Evolutionary conservation across 2,329 filamentous ascomycete species (phyloP), one percentile per base, ranked within the genome.

Genomic region (Stachybotrys chartarum): DNA sequence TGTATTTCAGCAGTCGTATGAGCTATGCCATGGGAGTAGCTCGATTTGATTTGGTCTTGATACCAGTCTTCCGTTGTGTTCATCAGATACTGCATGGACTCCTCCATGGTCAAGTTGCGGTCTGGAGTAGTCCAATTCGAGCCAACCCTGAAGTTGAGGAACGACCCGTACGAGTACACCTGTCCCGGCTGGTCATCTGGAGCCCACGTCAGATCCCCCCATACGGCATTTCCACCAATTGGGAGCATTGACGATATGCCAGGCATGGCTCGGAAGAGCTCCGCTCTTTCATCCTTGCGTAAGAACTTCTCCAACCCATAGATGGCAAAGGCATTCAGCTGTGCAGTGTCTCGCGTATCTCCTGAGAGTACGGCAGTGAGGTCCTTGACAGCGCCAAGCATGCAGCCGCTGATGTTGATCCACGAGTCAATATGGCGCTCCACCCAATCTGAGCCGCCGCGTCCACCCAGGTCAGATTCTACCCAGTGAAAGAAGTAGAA

Each of bases 391-490:
- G 94, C 91, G 14, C 94, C 94, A 6, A 99, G 85, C 93, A 99
- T 97, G 72, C 93, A 99, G 6, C 94, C 94, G 61, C 89, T 94
- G 64, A 99, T 91, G 69, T 99, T 99, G 76, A 99, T 95, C 92
- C 95, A 99, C 3, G 90, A 88, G 61, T 95, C 94, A 53, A 99
- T 79, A 66, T 97, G 82, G 17, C 81, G 82, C 57, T 99, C 92
- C 0, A 99, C 93, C 94, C 94, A 99, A 54, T 84, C 81, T 44
- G 86, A 79, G 1, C 94, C 93, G 1, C 91, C 93, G 18, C 84
- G 84, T 5, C 94, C 94, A 6, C 90, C 90, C 54, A 85, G 78
- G 3, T 87, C 81, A 54, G 83, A 83, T 16, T 96, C 90, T 1
- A 96, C 94, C 85, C 85, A 88, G 61, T 86, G 84, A 57, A 92